Base-by-base conservation (phyloP, 768 basidiomycete genomes). In the Panus rudis region DNA sequence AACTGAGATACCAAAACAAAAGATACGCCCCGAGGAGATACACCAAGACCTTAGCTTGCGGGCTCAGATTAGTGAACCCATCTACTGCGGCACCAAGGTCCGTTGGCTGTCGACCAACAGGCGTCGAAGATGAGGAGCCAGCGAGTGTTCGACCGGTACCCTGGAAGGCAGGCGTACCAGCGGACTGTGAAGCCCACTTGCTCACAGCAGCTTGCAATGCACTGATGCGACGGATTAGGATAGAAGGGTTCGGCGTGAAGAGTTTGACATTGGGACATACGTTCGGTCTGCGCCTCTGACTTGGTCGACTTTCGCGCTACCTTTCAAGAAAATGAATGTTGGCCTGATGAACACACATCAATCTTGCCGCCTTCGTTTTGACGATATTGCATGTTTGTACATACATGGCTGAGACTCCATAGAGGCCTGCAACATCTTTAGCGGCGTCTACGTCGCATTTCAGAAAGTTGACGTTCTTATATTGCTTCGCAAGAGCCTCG, bases 381-480 rank as follows among this genome's bases (percentile, higher is more conserved):
- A 22, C 17, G 30, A 26, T 4, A 28, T 38, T 27, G 24, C 11
- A 50, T 43, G 6, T 5, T 25, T 26, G 22, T 26, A 54, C 76
- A 53, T 50, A 85, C 88, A 92, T 92, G 0, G 87, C 87, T 20
- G 77, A 64, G 46, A 92, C 71, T 4, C 62, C 62, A 57, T 88
- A 87, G 31, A 63, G 39, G 23, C 65, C 55, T 6, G 89, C 79
- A 21, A 92, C 80, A 32, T 89, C 88, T 50, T 52, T 61, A 16
- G 78, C 79, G 38, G 72, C 74, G 52, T 90, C 87, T 14, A 88
- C 79, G 53, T 89, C 86, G 52, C 81, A 84, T 58, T 92, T 92
- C 55, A 91, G 58, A 65, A 92, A 92, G 61, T 86, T 86, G 45
- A 82, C 87, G 39, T 72, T 69, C 19, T 64, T 66, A 57, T 84